Evolutionary conservation across 352 stramenopile species (phyloP).

Genomic region (Pseudoperonospora humuli): DNA sequence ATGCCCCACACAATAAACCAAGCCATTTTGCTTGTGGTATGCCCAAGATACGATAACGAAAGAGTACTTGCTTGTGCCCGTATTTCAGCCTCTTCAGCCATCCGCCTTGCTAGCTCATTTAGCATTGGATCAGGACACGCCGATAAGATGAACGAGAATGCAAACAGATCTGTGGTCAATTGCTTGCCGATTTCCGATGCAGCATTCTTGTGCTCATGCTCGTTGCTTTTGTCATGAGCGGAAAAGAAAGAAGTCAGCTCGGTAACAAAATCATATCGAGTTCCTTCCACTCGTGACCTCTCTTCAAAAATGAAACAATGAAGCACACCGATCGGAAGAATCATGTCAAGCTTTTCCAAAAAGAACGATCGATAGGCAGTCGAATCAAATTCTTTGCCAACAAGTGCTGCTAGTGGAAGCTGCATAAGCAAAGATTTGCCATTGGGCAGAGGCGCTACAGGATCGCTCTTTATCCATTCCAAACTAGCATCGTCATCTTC

Average conservation of each 20-base stretch:
- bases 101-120: constrained; percentile 32
- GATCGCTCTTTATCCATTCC: constrained; percentile 16
- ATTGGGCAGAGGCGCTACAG: constrained; percentile 10
- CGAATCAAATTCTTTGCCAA: constrained; percentile 17
- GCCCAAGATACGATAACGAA: constrained; percentile 44
- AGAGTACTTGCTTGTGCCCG: constrained; percentile 31
- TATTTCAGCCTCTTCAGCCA: constrained; percentile 43
- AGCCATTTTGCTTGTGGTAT: constrained; percentile 62
- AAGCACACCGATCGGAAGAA: constrained; percentile 40
- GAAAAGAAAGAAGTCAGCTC: constrained; percentile 27
- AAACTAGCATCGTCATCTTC: constrained; percentile 10
- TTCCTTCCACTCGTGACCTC: neutral
- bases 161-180: constrained; percentile 63
- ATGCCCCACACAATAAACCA: constrained; percentile 56
- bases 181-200: constrained; percentile 35
- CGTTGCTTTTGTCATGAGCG: constrained; percentile 1
- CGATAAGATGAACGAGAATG: constrained; percentile 52
- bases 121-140: constrained; percentile 18
- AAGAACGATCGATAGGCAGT: constrained; percentile 10
- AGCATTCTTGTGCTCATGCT: neutral
- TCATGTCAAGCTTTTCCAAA: constrained; percentile 38
- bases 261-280: constrained; percentile 30
- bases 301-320: constrained; percentile 29
- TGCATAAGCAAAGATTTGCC: constrained; percentile 22
- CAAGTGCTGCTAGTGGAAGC: constrained; percentile 30